phyloP scores from a whole-genome alignment of 257 asterid species.

The Capsicum baccatum region DNA sequence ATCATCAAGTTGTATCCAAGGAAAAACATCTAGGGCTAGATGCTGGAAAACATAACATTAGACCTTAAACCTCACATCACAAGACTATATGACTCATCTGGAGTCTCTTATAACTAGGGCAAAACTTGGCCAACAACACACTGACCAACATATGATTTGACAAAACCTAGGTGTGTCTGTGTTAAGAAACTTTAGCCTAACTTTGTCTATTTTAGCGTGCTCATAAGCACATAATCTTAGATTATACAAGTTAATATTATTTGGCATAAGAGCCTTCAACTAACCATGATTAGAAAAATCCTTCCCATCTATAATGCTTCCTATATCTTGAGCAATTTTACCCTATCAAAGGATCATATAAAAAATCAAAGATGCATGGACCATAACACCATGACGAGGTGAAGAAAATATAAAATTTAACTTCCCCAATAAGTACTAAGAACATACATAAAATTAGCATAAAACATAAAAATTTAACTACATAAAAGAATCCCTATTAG shows the following conservation, averaged over 20 bases:
- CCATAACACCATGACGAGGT: background rate
- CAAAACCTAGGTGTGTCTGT: too few species aligned
- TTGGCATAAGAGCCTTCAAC: slow-evolving; percentile 50
- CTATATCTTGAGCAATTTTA: slow-evolving; percentile 54
- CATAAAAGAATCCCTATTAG: background rate
- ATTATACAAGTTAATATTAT: slow-evolving; percentile 51
- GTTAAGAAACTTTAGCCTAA: slow-evolving; percentile 43
- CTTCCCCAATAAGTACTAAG: background rate
- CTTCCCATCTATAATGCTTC: slow-evolving; percentile 54
- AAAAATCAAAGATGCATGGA: slow-evolving; percentile 10
- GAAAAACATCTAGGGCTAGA: too few species aligned
- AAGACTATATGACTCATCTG: too few species aligned
- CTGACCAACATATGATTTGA: too few species aligned
- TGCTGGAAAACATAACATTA: too few species aligned
- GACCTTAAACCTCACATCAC: too few species aligned
- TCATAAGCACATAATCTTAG: slow-evolving; percentile 46
- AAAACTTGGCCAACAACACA: too few species aligned
- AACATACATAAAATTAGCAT: background rate
- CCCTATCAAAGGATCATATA: slow-evolving; percentile 46
- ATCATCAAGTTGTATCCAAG: too few species aligned
- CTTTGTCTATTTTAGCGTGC: slow-evolving; percentile 51
- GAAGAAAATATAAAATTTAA: background rate
- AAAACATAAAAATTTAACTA: slow-evolving; percentile 17
- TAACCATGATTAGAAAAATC: slow-evolving; percentile 49
- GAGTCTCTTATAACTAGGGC: too few species aligned